Percentiles rank a stretch among this genome's conserved stretches.
Evolutionary conservation across 208 protist species (phyloP).

Genomic region (Blastocrithidia nonstop): DNA sequence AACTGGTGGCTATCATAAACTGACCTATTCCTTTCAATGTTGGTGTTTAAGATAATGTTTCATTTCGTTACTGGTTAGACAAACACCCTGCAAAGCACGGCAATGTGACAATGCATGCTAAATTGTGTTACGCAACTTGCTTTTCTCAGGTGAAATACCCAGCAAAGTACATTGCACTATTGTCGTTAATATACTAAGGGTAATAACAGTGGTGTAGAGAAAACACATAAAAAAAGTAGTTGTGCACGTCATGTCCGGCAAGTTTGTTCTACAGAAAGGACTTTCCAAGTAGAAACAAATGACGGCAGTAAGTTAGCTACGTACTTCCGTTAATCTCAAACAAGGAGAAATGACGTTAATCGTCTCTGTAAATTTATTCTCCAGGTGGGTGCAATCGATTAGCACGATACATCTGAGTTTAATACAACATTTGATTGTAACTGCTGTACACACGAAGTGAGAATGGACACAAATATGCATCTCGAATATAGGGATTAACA

Average conservation of each 20-base stretch:
- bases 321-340: conserved; percentile 75
- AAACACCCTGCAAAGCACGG: conserved; percentile 87
- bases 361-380: conserved; percentile 68
- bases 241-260: conserved; percentile 73
- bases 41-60: not conserved
- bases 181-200: conserved; percentile 44
- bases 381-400: conserved; percentile 52
- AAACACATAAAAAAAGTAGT: conserved; percentile 79
- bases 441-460: conserved; percentile 62
- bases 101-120: conserved; percentile 98
- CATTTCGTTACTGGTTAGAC: not conserved
- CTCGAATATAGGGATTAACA: conserved; percentile 58
- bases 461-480: conserved; percentile 77
- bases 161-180: conserved; percentile 76
- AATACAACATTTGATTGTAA: conserved; percentile 48
- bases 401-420: conserved; percentile 38
- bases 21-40: conserved; percentile 83
- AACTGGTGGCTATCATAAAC: conserved; percentile 95
- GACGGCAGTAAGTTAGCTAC: conserved; percentile 63
- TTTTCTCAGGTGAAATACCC: conserved; percentile 99
- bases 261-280: conserved; percentile 86
- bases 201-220: conserved; percentile 67
- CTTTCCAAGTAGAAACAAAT: conserved; percentile 76
- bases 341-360: conserved; percentile 42
- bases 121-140: conserved; percentile 90